Conservation (phyloP, 176 grass and related monocot species). For the Paspalum notatum region DNA sequence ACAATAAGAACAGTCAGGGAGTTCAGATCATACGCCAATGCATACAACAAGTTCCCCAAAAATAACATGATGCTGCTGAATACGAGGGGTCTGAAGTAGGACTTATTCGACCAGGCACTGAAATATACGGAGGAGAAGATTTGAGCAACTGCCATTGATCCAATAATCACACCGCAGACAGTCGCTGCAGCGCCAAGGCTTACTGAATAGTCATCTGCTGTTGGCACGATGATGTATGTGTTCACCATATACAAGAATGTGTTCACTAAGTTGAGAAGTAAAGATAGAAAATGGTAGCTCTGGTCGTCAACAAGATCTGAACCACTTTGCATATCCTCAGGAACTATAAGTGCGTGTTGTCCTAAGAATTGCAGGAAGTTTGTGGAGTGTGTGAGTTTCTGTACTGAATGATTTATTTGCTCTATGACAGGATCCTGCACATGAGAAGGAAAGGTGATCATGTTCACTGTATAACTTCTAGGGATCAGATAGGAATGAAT, state of each 20-base stretch:
- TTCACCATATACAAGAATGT: constrained; percentile 96
- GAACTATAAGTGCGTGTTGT: constrained; percentile 76
- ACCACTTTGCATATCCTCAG: constrained; percentile 47
- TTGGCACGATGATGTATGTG: constrained; percentile 97
- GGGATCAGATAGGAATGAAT: neutral
- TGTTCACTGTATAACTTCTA: constrained; percentile 4
- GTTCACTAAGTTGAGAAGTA: constrained; percentile 76
- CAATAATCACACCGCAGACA: constrained; percentile 92
- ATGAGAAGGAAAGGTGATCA: constrained; percentile 10
- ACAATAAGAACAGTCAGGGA: constrained; percentile 68
- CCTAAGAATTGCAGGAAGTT: constrained; percentile 88
- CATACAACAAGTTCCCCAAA: constrained; percentile 78
- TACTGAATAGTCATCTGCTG: constrained; percentile 88
- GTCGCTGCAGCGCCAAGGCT: constrained; percentile 96
- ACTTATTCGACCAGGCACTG: constrained; percentile 93
- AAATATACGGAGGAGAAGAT: constrained; percentile 99
- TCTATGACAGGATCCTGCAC: constrained; percentile 91
- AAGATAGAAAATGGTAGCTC: constrained; percentile 79
- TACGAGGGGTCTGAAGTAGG: constrained; percentile 87
- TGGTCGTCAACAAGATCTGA: constrained; percentile 61
- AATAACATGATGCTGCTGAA: constrained; percentile 94
- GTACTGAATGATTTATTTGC: constrained; percentile 91
- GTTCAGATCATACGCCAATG: constrained; percentile 84
- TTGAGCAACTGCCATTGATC: constrained; percentile 95
- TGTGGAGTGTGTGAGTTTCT: constrained; percentile 81